A percentile compares a stretch with the other conserved stretches of the same genome.
phyloP scores from a whole-genome alignment of 2,329 filamentous ascomycete genomes.

The Reticulascus tulasneorum region DNA sequence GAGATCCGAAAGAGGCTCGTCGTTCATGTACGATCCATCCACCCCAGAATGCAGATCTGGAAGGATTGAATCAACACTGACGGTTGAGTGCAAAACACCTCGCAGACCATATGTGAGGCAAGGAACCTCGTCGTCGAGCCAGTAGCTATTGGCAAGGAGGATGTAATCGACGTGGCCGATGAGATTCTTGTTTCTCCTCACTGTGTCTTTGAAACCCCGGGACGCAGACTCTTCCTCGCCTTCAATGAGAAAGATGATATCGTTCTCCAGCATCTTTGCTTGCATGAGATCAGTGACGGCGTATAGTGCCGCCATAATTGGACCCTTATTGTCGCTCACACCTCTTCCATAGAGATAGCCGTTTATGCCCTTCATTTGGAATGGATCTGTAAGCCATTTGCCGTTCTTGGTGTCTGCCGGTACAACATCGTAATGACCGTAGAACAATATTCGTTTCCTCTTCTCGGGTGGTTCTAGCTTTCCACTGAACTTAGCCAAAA shows the following conservation, averaged over 20 bases:
- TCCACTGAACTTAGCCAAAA: constrained; percentile 81
- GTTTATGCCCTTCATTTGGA: constrained; percentile 82
- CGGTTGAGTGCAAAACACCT: constrained; percentile 88
- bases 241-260: constrained; percentile 92
- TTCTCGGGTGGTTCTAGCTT: constrained; percentile 61
- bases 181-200: constrained; percentile 72
- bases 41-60: constrained; percentile 94
- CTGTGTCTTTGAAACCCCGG: constrained; percentile 80
- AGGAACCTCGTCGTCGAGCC: constrained; percentile 92
- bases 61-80: constrained; percentile 79
- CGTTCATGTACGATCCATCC: constrained; percentile 86
- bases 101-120: constrained; percentile 93
- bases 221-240: constrained; percentile 96
- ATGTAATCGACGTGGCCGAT: constrained; percentile 95
- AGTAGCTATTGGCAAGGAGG: constrained; percentile 94
- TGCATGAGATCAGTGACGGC: constrained; percentile 86
- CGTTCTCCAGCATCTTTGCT: constrained; percentile 77
- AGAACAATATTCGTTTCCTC: constrained; percentile 88
- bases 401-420: constrained; percentile 76
- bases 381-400: constrained; percentile 86
- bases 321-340: constrained; percentile 97
- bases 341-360: constrained; percentile 93
- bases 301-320: constrained; percentile 89
- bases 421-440: constrained; percentile 97
- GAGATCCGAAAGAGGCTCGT: constrained; percentile 89